Evolutionary conservation across 192 early-diverging fungal species (phyloP).

Genomic region (Phycomyces nitens): DNA sequence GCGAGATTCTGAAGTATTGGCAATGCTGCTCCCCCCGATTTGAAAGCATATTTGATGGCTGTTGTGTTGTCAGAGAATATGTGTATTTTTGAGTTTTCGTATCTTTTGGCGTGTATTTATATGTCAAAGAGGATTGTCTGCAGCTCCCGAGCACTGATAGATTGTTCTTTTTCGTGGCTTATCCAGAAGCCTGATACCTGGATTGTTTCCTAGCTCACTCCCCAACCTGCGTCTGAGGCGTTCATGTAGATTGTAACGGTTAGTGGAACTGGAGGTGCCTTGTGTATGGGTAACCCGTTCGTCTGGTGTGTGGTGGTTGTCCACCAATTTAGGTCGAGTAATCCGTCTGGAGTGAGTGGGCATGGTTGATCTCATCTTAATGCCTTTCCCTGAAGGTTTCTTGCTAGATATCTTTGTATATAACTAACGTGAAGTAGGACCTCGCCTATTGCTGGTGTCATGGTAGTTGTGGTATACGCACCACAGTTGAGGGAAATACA

Average conservation of each 20-base stretch:
- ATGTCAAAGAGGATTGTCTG: slow-evolving; percentile 7
- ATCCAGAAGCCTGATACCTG: slow-evolving; percentile 8
- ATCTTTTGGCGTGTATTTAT: neutral
- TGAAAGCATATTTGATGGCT: slow-evolving; percentile 19
- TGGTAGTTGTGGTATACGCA: no score
- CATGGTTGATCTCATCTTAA: slow-evolving; percentile 7
- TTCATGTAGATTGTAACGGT: neutral
- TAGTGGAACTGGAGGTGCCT: neutral
- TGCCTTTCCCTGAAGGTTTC: neutral
- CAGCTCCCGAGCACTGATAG: slow-evolving; percentile 16
- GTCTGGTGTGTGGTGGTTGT: neutral
- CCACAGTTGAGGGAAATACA: no score
- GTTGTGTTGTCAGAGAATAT: slow-evolving; percentile 20
- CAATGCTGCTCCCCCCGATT: slow-evolving; percentile 15
- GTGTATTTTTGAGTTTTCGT: neutral
- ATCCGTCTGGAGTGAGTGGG: neutral
- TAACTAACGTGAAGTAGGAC: slow-evolving; percentile 2
- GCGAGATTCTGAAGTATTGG: slow-evolving; percentile 12
- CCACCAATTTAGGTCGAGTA: slow-evolving; percentile 14
- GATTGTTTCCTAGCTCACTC: neutral
- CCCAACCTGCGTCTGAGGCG: slow-evolving; percentile 18
- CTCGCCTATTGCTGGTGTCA: slow-evolving; percentile 18
- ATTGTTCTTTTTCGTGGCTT: neutral
- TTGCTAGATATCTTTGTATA: slow-evolving; percentile 15
- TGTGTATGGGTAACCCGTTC: slow-evolving; percentile 10